phyloP scores from a whole-genome alignment of 2,329 filamentous ascomycete species.

The Rhynchosporium agropyri region DNA sequence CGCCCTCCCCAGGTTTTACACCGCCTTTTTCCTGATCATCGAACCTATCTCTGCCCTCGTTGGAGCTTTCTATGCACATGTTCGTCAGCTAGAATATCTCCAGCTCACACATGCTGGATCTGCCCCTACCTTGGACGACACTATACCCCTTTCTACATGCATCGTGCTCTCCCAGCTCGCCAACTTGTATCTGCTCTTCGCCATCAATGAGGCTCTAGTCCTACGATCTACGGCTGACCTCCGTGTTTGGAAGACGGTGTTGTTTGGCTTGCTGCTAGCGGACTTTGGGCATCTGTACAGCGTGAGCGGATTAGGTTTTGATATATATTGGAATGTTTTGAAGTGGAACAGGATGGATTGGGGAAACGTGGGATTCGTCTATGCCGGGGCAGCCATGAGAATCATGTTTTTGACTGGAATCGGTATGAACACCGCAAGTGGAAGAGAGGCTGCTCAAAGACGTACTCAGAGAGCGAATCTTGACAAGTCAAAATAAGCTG shows the following conservation, averaged over 20 bases:
- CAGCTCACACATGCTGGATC: conserved; percentile 57
- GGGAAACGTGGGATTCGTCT: conserved; percentile 73
- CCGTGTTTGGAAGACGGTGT: conserved; percentile 68
- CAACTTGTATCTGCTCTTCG: conserved; percentile 77
- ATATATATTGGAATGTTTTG: conserved; percentile 59
- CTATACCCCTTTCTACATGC: conserved; percentile 60
- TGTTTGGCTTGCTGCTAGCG: conserved; percentile 70
- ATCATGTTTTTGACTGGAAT: conserved; percentile 61
- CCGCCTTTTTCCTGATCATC: conserved; percentile 73
- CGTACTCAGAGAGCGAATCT: conserved; percentile 23
- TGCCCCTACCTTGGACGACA: conserved; percentile 25
- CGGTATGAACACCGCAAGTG: conserved; percentile 47
- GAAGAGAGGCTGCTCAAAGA: conserved; percentile 25
- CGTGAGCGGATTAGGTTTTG: conserved; percentile 58
- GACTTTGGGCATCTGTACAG: conserved; percentile 76
- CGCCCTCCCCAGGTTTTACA: conserved; percentile 63
- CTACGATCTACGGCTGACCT: conserved; percentile 69
- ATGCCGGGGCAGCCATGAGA: conserved; percentile 63
- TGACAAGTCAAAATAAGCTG: conserved; percentile 23
- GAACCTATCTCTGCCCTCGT: conserved; percentile 61
- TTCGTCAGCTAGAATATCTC: conserved; percentile 60
- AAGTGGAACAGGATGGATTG: conserved; percentile 69
- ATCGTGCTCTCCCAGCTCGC: conserved; percentile 75
- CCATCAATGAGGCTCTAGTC: conserved; percentile 75
- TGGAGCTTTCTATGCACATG: conserved; percentile 56